phyloP scores from a whole-genome alignment of 306 rosid genomes.

The Begonia fuchsioides region DNA sequence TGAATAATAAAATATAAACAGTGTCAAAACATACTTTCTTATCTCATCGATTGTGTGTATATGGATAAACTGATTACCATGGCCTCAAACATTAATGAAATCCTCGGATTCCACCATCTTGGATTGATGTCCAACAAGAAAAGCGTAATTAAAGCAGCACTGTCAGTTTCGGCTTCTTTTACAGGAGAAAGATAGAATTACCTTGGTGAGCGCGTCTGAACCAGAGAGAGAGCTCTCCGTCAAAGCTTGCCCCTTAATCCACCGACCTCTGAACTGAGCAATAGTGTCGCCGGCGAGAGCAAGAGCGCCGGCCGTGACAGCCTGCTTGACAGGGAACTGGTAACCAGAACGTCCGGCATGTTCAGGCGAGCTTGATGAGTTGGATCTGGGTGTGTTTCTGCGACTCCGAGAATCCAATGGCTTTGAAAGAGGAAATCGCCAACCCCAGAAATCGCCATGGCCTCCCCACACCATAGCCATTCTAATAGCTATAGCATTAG shows the following conservation, averaged over 20 bases:
- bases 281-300: conserved; percentile 38
- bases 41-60: no score
- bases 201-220: conserved; percentile 19
- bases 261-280: conserved; percentile 33
- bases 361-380: conserved; percentile 25
- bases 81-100: no score
- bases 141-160: background rate
- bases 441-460: conserved; percentile 45
- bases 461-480: conserved; percentile 67
- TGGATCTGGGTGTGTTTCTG: conserved; percentile 29
- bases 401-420: conserved; percentile 16
- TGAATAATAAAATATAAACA: no score
- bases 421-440: conserved; percentile 28
- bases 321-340: conserved; percentile 65
- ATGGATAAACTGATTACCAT: no score
- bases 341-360: conserved; percentile 33
- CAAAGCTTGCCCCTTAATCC: conserved; percentile 14
- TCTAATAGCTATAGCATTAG: no score
- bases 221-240: conserved; percentile 9
- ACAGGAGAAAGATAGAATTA: conserved; percentile 7
- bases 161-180: background rate
- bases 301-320: conserved; percentile 54
- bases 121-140: no score
- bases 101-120: no score
- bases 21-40: no score